Base-by-base conservation (phyloP, 2,329 filamentous ascomycete genomes). In the Fusarium dlaminii region DNA sequence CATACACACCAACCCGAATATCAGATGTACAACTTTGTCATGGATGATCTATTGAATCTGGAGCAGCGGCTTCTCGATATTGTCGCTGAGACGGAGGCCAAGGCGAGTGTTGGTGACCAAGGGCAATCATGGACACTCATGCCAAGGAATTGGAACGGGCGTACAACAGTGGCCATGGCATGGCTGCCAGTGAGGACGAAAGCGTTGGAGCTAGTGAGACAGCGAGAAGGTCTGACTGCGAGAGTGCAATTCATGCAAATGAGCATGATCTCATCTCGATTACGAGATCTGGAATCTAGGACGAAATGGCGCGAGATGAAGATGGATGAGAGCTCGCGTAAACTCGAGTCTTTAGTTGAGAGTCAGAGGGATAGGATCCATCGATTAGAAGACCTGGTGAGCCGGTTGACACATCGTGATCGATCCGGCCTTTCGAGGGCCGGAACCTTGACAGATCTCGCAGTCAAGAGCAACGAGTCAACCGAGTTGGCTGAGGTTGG, bases 221-320 rank as follows among this genome's bases (percentile, higher is more conserved):
- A 87, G 79, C 81, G 85, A 52, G 84, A 87, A 59, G 82, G 83
- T 6, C 72, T 86, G 73, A 85, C 84, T 4, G 81, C 80, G 13
- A 80, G 85, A 42, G 85, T 87, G 45, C 81, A 86, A 54, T 87
- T 87, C 72, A 82, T 85, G 63, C 84, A 87, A 75, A 84, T 85
- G 81, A 86, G 83, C 78, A 84, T 87, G 81, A 82, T 87, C 36
- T 83, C 84, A 49, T 85, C 85, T 79, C 78, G 81, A 57, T 77
- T 84, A 57, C 72, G 80, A 15, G 80, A 83, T 40, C 76, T 85
- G 15, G 83, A 85, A 72, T 74, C 73, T 30, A 76, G 77, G 55
- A 79, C 78, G 14, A 79, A 75, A 36, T 76, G 75, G 76, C 75
- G 76, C n/a, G 80, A 82, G 60, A 67, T 75, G 57, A 77, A 75